Percentiles rank a stretch among this genome's conserved stretches.
These are phyloP conservation scores for Sanghuangporus weigelae DNA, from an alignment of 1,284 basidiomycete species.

Conservation along the genomic window DNA sequence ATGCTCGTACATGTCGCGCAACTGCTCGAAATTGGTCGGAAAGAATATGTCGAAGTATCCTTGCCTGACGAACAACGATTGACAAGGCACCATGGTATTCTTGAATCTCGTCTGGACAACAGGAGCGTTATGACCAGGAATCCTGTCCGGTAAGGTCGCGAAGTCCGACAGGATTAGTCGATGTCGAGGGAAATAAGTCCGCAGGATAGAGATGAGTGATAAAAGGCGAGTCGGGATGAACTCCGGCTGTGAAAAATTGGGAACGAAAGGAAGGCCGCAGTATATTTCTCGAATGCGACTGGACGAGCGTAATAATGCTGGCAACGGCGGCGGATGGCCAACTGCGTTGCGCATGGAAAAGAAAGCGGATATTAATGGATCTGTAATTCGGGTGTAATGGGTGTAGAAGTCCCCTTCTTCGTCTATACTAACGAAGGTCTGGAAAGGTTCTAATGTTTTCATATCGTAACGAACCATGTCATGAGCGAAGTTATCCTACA, in stretches of 20 bases:
- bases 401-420: slow-evolving; percentile 81
- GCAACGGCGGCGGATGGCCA: slow-evolving; percentile 49
- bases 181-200: slow-evolving; percentile 84
- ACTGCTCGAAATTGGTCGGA: slow-evolving; percentile 85
- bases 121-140: slow-evolving; percentile 83
- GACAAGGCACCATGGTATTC: slow-evolving; percentile 82
- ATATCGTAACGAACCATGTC: slow-evolving; percentile 91
- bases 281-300: slow-evolving; percentile 57
- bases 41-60: slow-evolving; percentile 99
- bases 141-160: slow-evolving; percentile 79
- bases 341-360: slow-evolving; percentile 58
- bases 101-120: slow-evolving; percentile 94
- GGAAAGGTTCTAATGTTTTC: slow-evolving; percentile 72
- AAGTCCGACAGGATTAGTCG: slow-evolving; percentile 93
- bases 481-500: slow-evolving; percentile 93
- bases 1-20: slow-evolving; percentile 86
- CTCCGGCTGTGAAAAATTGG: slow-evolving; percentile 88
- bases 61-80: slow-evolving; percentile 88
- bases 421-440: slow-evolving; percentile 83
- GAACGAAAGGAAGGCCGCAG: slow-evolving; percentile 75
- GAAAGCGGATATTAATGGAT: slow-evolving; percentile 78
- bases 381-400: slow-evolving; percentile 80
- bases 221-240: slow-evolving; percentile 94
- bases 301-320: slow-evolving; percentile 53
- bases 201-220: slow-evolving; percentile 79